Evolutionary conservation across 768 basidiomycete species (phyloP).

Genomic region (Tremella yokohamensis): DNA sequence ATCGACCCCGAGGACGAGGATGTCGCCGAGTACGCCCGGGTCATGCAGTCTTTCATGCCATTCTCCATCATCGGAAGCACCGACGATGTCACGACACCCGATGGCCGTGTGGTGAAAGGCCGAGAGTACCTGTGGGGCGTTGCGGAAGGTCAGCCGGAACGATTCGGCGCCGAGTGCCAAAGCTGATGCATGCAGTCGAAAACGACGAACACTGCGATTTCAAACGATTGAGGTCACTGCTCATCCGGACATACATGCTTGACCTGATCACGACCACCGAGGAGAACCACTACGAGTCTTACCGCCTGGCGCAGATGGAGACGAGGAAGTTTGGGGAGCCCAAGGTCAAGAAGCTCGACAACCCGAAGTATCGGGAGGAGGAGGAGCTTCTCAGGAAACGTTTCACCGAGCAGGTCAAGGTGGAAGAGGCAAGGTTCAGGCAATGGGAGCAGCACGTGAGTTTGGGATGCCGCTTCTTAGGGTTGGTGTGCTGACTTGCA

Average conservation of each 20-base stretch:
- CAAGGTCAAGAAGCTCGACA: conserved; percentile 97
- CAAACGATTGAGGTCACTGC: conserved; percentile 88
- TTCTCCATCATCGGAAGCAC: conserved; percentile 99
- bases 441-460: conserved; percentile 98
- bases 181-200: conserved; percentile 62
- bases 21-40: conserved; percentile 79
- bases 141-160: conserved; percentile 71
- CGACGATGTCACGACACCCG: conserved; percentile 83
- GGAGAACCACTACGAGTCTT: conserved; percentile 95
- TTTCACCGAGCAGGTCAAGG: conserved; percentile 99
- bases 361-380: conserved; percentile 99
- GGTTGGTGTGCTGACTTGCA: conserved; percentile 47
- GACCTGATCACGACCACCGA: conserved; percentile 95
- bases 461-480: conserved; percentile 5
- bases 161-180: neutral
- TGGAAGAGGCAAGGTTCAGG: conserved; percentile 94
- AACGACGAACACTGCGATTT: conserved; percentile 99
- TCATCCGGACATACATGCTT: conserved; percentile 97
- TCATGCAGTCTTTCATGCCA: conserved; percentile 80
- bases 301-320: conserved; percentile 98
- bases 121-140: conserved; percentile 99
- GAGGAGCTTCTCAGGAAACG: conserved; percentile 93
- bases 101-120: conserved; percentile 91
- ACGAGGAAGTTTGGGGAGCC: conserved; percentile 98
- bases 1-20: conserved; percentile 83